These are phyloP conservation scores for Lachnellula hyalina DNA, from an alignment of 2,329 filamentous ascomycete species.

Conservation along the genomic window DNA sequence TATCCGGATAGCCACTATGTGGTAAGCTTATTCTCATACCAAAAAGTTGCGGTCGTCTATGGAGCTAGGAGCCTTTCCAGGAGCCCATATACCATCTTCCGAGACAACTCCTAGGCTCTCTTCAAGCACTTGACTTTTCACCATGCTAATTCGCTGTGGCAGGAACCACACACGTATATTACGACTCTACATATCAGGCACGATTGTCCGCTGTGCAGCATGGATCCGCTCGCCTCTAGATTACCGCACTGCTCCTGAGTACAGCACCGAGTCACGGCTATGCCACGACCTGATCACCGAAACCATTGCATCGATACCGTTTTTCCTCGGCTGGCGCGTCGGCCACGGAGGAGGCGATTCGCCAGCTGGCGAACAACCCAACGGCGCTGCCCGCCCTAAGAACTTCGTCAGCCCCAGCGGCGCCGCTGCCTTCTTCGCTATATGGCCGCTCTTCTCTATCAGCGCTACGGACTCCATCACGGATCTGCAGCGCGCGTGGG, in stretches of 20 bases:
- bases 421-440: conserved; percentile 53
- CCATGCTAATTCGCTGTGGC: too few relatives aligned
- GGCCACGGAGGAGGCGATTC: conserved; percentile 34
- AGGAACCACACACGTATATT: conserved; percentile 52
- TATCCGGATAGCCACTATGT: conserved; percentile 50
- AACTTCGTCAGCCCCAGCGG: conserved; percentile 41
- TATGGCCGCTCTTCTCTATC: conserved; percentile 52
- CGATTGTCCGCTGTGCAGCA: conserved; percentile 54
- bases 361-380: conserved; percentile 33
- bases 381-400: conserved; percentile 39
- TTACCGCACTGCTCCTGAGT: conserved; percentile 58
- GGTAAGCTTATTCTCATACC: too few relatives aligned
- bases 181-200: conserved; percentile 49
- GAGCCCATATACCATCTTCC: too few relatives aligned
- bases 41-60: too few relatives aligned
- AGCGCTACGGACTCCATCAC: conserved; percentile 54
- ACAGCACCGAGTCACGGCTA: conserved; percentile 47
- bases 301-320: conserved; percentile 57
- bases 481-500: conserved; percentile 52
- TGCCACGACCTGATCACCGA: conserved; percentile 51
- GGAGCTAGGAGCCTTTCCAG: too few relatives aligned
- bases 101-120: too few relatives aligned
- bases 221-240: conserved; percentile 57
- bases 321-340: conserved; percentile 54
- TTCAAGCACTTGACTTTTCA: too few relatives aligned